Evolutionary conservation across 371 early-diverging fungal species (phyloP).

Genomic region (Umbelopsis sp.): DNA sequence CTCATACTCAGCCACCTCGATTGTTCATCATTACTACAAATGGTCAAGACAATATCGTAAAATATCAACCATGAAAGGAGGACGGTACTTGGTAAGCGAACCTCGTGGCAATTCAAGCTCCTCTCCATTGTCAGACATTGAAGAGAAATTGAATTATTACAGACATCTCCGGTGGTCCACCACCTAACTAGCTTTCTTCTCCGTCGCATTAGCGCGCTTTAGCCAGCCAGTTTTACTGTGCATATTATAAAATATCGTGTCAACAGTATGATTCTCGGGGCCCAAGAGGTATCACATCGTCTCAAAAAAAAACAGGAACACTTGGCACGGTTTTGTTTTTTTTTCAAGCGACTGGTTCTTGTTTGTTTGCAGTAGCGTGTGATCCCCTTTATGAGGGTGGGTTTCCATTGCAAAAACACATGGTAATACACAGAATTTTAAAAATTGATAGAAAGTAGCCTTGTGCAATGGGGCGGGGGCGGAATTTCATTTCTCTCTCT

Average conservation of each 20-base stretch:
- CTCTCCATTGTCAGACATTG: slow-evolving; percentile 18
- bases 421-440: slow-evolving; percentile 6
- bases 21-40: background rate
- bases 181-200: too few species aligned
- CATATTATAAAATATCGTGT: too few species aligned
- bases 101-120: slow-evolving; percentile 20
- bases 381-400: background rate
- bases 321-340: too few species aligned
- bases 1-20: too few species aligned
- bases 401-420: background rate
- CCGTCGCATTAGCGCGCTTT: background rate
- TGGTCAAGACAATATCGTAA: background rate
- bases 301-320: too few species aligned
- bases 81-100: background rate
- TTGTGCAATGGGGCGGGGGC: slow-evolving; percentile 2
- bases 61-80: background rate
- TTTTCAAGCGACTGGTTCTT: background rate
- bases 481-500: slow-evolving; percentile 17
- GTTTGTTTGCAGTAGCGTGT: background rate
- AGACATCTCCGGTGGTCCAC: background rate
- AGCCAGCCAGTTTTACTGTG: too few species aligned
- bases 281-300: too few species aligned
- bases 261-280: too few species aligned
- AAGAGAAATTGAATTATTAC: background rate
- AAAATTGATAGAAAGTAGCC: background rate